Evolutionary conservation across 768 basidiomycete genomes (phyloP).

Genomic region (Imleria badia): DNA sequence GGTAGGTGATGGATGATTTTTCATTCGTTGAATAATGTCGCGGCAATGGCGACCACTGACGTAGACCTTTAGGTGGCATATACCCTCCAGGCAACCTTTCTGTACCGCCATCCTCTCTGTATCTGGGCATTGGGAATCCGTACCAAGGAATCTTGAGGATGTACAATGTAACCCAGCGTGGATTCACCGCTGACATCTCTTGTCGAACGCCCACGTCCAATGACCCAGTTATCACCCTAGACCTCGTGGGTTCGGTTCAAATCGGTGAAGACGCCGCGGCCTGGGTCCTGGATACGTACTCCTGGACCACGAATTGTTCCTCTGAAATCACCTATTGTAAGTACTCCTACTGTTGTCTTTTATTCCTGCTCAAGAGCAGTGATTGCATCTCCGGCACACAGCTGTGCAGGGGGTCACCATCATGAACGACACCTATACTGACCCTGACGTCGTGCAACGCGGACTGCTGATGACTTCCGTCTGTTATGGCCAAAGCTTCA

Average conservation of each 20-base stretch:
- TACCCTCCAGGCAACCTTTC: neutral
- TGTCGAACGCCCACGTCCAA: neutral
- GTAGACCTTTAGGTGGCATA: neutral
- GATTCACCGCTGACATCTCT: neutral
- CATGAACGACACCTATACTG: neutral
- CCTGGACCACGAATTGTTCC: no score
- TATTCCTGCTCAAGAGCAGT: no score
- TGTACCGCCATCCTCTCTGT: neutral
- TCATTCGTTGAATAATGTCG: neutral
- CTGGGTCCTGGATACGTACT: neutral
- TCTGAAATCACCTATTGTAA: no score
- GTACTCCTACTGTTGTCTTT: no score
- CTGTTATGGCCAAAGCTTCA: neutral
- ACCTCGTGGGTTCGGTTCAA: neutral
- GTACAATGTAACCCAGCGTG: neutral
- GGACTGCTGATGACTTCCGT: neutral
- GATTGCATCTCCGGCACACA: neutral
- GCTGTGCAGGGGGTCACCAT: neutral
- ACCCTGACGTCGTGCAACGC: no score
- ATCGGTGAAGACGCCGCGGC: no score
- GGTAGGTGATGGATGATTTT: neutral
- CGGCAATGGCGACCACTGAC: neutral
- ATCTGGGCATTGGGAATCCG: neutral
- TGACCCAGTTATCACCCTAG: neutral
- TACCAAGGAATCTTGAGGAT: neutral